Evolutionary conservation across 768 basidiomycete genomes (phyloP).

Genomic region (Hemileccinum impolitum): DNA sequence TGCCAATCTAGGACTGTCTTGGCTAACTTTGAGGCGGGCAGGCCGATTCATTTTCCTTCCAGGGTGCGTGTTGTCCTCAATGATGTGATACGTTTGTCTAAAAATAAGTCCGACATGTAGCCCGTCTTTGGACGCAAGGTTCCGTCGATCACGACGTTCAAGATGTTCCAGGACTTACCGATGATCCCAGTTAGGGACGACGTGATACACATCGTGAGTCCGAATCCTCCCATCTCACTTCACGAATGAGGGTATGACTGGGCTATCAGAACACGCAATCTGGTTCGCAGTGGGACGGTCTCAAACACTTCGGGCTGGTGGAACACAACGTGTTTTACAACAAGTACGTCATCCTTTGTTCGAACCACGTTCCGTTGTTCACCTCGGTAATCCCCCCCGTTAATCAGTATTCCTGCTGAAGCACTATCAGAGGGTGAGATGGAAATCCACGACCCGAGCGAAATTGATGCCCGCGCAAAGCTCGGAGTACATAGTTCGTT

Average conservation of each 20-base stretch:
- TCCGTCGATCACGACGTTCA: slow-evolving; percentile 47
- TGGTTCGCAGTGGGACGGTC: slow-evolving; percentile 67
- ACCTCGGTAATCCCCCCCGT: too few relatives aligned
- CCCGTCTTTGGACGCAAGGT: slow-evolving; percentile 29
- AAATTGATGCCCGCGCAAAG: slow-evolving; percentile 44
- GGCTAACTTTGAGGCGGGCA: slow-evolving; percentile 20
- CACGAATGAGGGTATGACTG: background rate
- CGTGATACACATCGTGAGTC: slow-evolving; percentile 52
- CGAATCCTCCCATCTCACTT: background rate
- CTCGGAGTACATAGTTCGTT: slow-evolving; percentile 67
- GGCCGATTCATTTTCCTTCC: slow-evolving; percentile 66
- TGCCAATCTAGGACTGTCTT: background rate
- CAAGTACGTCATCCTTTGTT: slow-evolving; percentile 39
- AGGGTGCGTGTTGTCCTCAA: slow-evolving; percentile 40
- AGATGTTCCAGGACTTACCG: slow-evolving; percentile 20
- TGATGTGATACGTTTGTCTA: background rate
- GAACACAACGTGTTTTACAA: slow-evolving; percentile 60
- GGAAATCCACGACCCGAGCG: slow-evolving; percentile 44
- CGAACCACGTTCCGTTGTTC: background rate
- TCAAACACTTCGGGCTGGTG: slow-evolving; percentile 54
- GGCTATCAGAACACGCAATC: slow-evolving; percentile 79
- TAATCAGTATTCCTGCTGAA: slow-evolving; percentile 40
- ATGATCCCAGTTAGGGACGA: slow-evolving; percentile 36
- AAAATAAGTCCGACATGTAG: slow-evolving; percentile 26
- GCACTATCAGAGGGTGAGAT: slow-evolving; percentile 45